Base-by-base conservation (phyloP, 768 basidiomycete species). In the Galerina marginata region DNA sequence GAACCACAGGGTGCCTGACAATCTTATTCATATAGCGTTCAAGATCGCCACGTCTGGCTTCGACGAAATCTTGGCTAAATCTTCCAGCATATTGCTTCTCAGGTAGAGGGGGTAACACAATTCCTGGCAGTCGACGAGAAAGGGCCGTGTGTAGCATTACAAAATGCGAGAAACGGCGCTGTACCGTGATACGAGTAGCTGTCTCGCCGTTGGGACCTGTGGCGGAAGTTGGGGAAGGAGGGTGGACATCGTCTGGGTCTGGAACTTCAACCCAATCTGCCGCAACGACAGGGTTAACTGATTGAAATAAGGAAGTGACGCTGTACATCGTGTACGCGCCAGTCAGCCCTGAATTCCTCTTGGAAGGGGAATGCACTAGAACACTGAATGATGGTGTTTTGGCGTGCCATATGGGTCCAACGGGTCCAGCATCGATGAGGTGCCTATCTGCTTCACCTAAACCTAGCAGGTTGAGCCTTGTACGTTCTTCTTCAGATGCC, bases 101-200 rank as follows among this genome's bases (percentile, higher is more conserved):
- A 0, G 93, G 93, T 7, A 95, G 80, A 0, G 91, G 90, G 0
- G 93, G 92, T 2, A 95, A 78, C 3, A 86, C 87, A 29, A 95
- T 85, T 0, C 90, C 90, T 6, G 91, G 91, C 3, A 93, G 83
- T 7, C 88, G 80, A 23, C 86, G 79, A 16, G 82, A 79, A 49
- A 96, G 75, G 9, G 88, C 86, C 2, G 89, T 86, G 64, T 93
- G 89, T 33, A 96, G 80, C 51, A 88, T 81, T 26, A 89, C 86
- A 66, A 96, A 96, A 59, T 95, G 90, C 3, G 92, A 93, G 75
- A 91, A 96, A 6, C 93, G 87, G 10, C 93, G 82, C 39, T 89
- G 80, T 39, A 95, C 93, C 0, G 89, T 93, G 60, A 94, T 83
- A 36, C 85, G 78, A 9, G 81, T 77, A 1, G 85, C 77, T 1